Base-by-base conservation (phyloP, 148 eudicot genomes). In the Persicaria maculosa region DNA sequence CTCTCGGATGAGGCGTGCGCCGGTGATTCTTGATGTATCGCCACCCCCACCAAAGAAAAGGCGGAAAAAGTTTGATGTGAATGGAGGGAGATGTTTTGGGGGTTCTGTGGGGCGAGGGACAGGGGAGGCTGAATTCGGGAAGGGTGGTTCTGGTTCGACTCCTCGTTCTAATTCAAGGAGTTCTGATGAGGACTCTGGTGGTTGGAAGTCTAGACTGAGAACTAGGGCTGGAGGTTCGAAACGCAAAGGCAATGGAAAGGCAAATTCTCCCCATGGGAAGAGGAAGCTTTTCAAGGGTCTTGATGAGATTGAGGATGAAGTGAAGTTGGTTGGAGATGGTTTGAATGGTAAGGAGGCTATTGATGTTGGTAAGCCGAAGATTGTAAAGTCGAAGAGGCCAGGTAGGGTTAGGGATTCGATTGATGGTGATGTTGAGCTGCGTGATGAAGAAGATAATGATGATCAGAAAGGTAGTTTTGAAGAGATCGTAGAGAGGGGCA, bases 11-110 rank as follows among this genome's bases (percentile, higher is more conserved):
- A 82, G 91, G 69, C 81, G 78, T 55, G 88, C 88, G 17, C 98
- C 98, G 4, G 86, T 65, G 62, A 74, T 91, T 76, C 91, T 94
- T 25, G 98, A 94, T 76, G 78, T 97, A 1, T 94, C 98, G 15
- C 98, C 98, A 6, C 59, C 75, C 11, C 97, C 96, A 5, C 76
- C 84, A 9, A 90, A 80, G 86, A 94, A 87, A 79, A 79, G 91
- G 74, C 75, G 78, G 80, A 90, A 77, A 77, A 44, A 65, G 44
- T 36, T 83, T 61, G 88, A 75, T 67, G 73, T 48, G 59, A n/a
- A 78, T 65, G 82, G 75, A 76, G 71, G 64, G 50, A 75, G 73
- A 72, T 75, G 59, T 45, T 74, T 52, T 68, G 54, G 71, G 57
- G 81, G 76, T 74, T 81, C 79, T 61, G 78, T 52, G 73, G 83